Conservation (phyloP, 768 basidiomycete genomes). For the Tricholoma terreum region DNA sequence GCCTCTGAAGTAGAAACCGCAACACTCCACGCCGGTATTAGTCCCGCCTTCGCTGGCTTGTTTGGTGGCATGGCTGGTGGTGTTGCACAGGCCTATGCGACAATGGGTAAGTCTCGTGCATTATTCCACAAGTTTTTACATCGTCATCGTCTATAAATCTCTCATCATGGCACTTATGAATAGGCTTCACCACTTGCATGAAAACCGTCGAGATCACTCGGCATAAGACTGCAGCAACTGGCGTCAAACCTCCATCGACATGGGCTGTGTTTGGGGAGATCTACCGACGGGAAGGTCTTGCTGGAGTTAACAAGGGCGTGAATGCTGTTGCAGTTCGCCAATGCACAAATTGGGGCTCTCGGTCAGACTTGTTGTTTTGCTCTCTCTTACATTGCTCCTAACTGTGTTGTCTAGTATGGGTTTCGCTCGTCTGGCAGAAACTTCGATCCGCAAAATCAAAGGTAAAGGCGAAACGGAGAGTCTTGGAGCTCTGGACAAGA, state of each 20-base stretch:
- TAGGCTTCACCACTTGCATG: conserved; percentile 99
- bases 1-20: conserved; percentile 91
- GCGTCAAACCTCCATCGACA: conserved; percentile 85
- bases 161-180: background rate
- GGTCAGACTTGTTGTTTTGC: conserved; percentile 44
- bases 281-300: conserved; percentile 88
- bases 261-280: conserved; percentile 96
- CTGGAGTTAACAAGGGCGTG: conserved; percentile 98
- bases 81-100: conserved; percentile 96
- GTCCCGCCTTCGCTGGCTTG: conserved; percentile 80
- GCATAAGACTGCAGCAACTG: conserved; percentile 83
- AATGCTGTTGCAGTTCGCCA: conserved; percentile 92
- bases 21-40: conserved; percentile 61
- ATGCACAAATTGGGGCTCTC: conserved; percentile 91
- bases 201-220: conserved; percentile 98
- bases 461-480: conserved; percentile 79
- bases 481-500: conserved; percentile 79
- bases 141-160: conserved; percentile 4
- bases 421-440: conserved; percentile 91
- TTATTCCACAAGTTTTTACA: background rate
- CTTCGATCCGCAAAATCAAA: conserved; percentile 66
- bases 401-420: conserved; percentile 68
- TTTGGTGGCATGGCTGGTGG: conserved; percentile 98
- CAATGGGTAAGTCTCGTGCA: conserved; percentile 80
- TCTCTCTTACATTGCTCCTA: background rate